Evolutionary conservation across 2,329 filamentous ascomycete species (phyloP), one percentile per base, ranked within the genome.

Genomic region (Clarireedia homoeocarpa): DNA sequence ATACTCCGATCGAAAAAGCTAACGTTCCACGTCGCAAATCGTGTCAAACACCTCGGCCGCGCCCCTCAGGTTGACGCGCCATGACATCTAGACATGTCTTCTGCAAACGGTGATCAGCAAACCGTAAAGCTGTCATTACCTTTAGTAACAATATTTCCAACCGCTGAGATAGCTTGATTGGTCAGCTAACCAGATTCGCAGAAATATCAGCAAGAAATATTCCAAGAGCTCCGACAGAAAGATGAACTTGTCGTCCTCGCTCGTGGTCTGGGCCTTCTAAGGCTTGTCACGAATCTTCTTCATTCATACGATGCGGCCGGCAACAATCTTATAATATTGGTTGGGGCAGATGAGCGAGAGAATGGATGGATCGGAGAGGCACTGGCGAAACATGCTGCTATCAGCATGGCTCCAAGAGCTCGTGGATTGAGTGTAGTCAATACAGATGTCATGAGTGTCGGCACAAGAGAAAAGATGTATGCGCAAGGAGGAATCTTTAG

Each of bases 321-420:
- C 14, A 95, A 94, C 73, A 97, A 95, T 68, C 76, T 99, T 54
- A 85, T 99, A 49, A 77, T 99, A 46, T 74, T 99, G 20, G 84
- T 97, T 44, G 91, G 91, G 9, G 91, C 94, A 38, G 88, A 94
- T 58, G 91, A 96, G 36, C 84, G 89, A 58, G 94, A 99, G 69
- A 96, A 96, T 81, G 85, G 86, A 55, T 97, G 92, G 91, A 91
- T 99, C 58, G 94, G 94, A 63, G 94, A 97, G 75, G 89, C 91
- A 30, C 76, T 99, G 68, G 94, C 94, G 24, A 94, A 99, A 73
- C 91, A 97, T 74, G 91, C 91, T 69, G 91, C 90, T 60, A 84
- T 96, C 69, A 96, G 90, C 75, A 85, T 84, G 72, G 81, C 89
- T 17, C 82, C 88, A 15, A 86, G 87, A 66, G 90, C 91, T 50